Evolutionary conservation across 345 rosid genomes (phyloP), one percentile per base, ranked within the genome.

Genomic region (Turnera subulata): DNA sequence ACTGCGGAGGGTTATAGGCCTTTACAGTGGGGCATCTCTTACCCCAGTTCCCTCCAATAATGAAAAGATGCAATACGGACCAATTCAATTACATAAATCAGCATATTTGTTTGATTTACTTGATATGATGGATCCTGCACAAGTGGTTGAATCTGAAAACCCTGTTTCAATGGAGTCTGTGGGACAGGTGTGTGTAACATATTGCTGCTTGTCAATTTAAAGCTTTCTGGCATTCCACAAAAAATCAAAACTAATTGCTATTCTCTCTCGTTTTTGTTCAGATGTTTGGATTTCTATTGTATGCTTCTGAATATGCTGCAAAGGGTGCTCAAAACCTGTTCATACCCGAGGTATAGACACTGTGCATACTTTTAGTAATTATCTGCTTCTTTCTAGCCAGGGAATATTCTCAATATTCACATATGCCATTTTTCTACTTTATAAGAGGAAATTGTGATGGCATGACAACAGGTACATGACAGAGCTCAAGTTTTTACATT

Each of bases 271-370:
- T 48, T 58, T 21, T 15, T 35, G 16, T 53, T 44, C 80, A 92
- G 96, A 88, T 84, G 95, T 88, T 83, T 43, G 98, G 96, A 48
- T 88, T 86, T 72, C 67, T 88, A 52, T 48, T 86, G 33, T 92
- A 92, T 73, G 81, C 72, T 64, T 76, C 91, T 11, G 58, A 83
- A 29, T 86, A 78, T 73, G 44, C 69, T 8, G 52, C 77, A 16
- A 75, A 59, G 47, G 70, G 73, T 46, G 73, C 65, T 61, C 80
- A 83, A 60, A 80, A 72, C 60, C 67, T 92, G 50, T 70, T 12
- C 24, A 80, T 92, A 74, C 76, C 91, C 35, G 78, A 84, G 96
- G 96, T 92, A 77, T 55, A 48, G 3, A 0, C 15, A 6, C 12
- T 13, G 14, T 54, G 12, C 53, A 38, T 17, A 17, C 1, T n/a